These are phyloP conservation scores for Amanita brunnescens DNA, from an alignment of 768 basidiomycete species.

Conservation along the genomic window DNA sequence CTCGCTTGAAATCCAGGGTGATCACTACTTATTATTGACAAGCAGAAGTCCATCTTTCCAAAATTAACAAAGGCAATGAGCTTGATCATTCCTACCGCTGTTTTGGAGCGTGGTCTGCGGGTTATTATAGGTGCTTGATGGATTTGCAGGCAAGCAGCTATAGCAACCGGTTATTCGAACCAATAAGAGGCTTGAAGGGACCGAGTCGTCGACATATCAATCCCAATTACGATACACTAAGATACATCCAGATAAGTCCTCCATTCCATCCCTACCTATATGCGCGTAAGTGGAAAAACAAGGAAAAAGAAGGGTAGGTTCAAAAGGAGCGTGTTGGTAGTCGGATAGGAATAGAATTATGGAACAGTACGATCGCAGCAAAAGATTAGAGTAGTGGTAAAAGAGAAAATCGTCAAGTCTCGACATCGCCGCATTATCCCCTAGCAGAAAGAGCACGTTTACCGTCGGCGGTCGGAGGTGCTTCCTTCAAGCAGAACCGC, in stretches of 20 bases:
- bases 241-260: neutral
- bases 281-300: neutral
- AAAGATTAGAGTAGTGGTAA: neutral
- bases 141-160: too few species aligned
- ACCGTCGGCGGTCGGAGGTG: neutral
- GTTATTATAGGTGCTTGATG: too few species aligned
- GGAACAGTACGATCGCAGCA: neutral
- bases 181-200: too few species aligned
- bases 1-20: too few species aligned
- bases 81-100: too few species aligned
- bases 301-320: neutral
- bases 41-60: too few species aligned
- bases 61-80: too few species aligned
- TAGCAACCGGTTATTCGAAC: too few species aligned
- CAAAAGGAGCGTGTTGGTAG: neutral
- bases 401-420: neutral
- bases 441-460: neutral
- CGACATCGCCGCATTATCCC: neutral
- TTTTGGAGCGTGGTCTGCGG: too few species aligned
- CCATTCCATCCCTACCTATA: slow-evolving; percentile 5
- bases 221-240: slow-evolving; percentile 6
- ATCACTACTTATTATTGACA: too few species aligned
- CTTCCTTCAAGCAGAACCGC: slow-evolving; percentile 34
- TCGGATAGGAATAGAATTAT: neutral
- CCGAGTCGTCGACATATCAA: too few species aligned